phyloP scores from a whole-genome alignment of 225 moss, liverwort and hornwort genomes.

The Bryoerythrophyllum caledonicum region DNA sequence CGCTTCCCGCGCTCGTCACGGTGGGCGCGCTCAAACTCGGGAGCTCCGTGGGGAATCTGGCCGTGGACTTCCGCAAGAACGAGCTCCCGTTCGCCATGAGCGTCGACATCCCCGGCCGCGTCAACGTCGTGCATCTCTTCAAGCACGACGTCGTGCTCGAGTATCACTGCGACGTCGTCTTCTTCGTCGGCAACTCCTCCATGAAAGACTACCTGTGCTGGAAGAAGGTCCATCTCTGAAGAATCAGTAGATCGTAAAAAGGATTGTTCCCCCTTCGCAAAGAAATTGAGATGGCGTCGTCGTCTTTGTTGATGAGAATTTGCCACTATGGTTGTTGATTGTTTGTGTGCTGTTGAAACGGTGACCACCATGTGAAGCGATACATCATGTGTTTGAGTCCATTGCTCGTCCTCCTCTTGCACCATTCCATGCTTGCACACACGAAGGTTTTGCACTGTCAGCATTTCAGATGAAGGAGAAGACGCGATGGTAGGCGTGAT shows the following conservation, averaged over 20 bases:
- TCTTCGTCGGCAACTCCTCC: slow-evolving; percentile 49
- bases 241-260: not conserved
- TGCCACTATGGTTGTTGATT: too few species aligned
- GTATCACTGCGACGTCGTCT: slow-evolving; percentile 56
- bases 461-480: too few species aligned
- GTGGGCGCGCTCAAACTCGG: slow-evolving; percentile 47
- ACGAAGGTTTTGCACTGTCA: too few species aligned
- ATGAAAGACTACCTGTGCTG: slow-evolving; percentile 57
- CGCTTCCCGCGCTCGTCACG: slow-evolving; percentile 51
- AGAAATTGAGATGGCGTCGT: too few species aligned
- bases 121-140: slow-evolving; percentile 42
- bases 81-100: slow-evolving; percentile 51
- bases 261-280: too few species aligned
- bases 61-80: slow-evolving; percentile 25
- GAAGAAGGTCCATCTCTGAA: slow-evolving; percentile 59
- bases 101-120: slow-evolving; percentile 45
- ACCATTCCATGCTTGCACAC: not conserved
- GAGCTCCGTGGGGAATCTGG: slow-evolving; percentile 30
- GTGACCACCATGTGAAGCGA: slow-evolving; percentile 27
- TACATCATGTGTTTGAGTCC: slow-evolving; percentile 11
- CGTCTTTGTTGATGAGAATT: too few species aligned
- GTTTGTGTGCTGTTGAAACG: too few species aligned
- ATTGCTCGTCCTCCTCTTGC: slow-evolving; percentile 9
- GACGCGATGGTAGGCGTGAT: not conserved
- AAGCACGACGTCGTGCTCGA: slow-evolving; percentile 49